Evolutionary conservation across 2,329 filamentous ascomycete genomes (phyloP), one percentile per base, ranked within the genome.

Genomic region (Aaosphaeria arxii): DNA sequence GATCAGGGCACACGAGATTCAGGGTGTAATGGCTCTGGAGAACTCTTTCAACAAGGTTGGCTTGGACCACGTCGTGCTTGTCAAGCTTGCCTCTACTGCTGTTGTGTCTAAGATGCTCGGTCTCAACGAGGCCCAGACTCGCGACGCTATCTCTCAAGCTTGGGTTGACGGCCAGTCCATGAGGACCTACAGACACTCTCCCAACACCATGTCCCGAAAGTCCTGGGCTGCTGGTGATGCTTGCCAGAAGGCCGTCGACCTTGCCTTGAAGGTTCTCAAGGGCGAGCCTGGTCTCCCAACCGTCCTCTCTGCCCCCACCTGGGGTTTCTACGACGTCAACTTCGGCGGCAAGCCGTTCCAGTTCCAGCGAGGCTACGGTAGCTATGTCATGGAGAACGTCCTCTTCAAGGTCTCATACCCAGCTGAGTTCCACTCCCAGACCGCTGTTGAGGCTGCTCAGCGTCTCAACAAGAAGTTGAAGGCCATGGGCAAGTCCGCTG

Each of bases 351-450:
- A 95, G 74, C 62, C 63, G 32, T 99, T 99, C 71, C 79, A 91
- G 73, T 99, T 96, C 82, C 92, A 97, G 80, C 86, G 94, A 54
- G 85, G 87, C 50, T 99, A 99, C 69, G 92, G 91, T 69, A 95
- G 88, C 80, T 99, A 99, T 74, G 94, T 99, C 59, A 99, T 99
- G 94, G 94, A 99, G 84, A 99, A 97, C 68, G 91, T 99, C 52
- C 85, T 99, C 56, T 99, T 99, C 87, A 99, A 99, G 84, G 94
- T 99, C 52, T 99, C 94, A 41, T 97, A 96, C 73, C 7, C 49
- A 81, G 91, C 91, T 66, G 92, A 97, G 72, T 97, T 97, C 81
- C 92, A 97, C 82, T 96, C 92, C 17, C 94, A 99, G 77, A 99
- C 94, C 35, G 94, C 94, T 59, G 91, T 97, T 58, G 94, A 99